Evolutionary conservation across 2,329 filamentous ascomycete genomes (phyloP).

Genomic region (Cytospora paraplurivora): DNA sequence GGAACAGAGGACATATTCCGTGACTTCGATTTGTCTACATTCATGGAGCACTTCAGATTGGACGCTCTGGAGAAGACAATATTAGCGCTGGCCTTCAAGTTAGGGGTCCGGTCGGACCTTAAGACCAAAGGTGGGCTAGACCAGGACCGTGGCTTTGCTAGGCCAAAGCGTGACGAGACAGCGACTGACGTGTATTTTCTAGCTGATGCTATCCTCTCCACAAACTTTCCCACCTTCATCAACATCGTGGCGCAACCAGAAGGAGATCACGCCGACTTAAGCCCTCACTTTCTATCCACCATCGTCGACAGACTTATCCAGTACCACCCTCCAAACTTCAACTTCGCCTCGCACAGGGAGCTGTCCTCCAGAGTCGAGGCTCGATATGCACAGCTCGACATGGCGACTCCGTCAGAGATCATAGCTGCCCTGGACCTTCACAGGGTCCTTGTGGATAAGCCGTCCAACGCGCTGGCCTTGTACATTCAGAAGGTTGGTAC

Average conservation of each 20-base stretch:
- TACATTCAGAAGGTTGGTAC: constrained; percentile 75
- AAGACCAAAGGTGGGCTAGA: constrained; percentile 79
- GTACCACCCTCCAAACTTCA: constrained; percentile 84
- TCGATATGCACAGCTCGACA: constrained; percentile 66
- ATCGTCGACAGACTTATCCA: constrained; percentile 86
- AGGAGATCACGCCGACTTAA: constrained; percentile 66
- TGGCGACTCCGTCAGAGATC: constrained; percentile 69
- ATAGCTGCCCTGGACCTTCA: constrained; percentile 70
- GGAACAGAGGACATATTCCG: constrained; percentile 91
- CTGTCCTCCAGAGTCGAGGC: constrained; percentile 66
- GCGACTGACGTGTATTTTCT: constrained; percentile 19
- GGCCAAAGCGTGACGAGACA: neutral
- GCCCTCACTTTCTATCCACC: constrained; percentile 70
- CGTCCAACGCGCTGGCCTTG: constrained; percentile 60
- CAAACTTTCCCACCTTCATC: constrained; percentile 76
- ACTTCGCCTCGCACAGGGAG: constrained; percentile 71
- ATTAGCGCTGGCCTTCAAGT: constrained; percentile 85
- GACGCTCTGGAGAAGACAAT: constrained; percentile 87
- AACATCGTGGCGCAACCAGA: constrained; percentile 70
- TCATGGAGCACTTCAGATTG: constrained; percentile 94
- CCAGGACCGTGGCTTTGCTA: neutral
- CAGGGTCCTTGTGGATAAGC: constrained; percentile 63
- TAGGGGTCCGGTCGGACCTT: constrained; percentile 76
- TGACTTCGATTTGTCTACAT: constrained; percentile 93
- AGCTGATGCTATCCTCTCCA: constrained; percentile 90